phyloP scores from a whole-genome alignment of 306 rosid genomes.

The Styphnolobium japonicum region DNA sequence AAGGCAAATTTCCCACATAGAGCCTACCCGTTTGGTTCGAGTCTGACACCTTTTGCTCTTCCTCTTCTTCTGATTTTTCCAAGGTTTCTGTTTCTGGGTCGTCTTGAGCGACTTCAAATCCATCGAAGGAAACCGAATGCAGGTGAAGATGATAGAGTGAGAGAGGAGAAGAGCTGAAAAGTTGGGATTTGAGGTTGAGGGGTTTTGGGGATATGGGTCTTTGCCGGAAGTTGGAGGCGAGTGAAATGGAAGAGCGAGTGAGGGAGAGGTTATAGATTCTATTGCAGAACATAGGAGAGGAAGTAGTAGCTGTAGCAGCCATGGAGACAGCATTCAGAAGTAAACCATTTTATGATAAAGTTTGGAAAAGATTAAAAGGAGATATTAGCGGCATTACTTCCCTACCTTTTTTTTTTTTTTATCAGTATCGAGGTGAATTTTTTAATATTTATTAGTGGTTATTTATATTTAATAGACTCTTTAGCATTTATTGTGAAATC shows the following conservation, averaged over 20 bases:
- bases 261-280: conserved; percentile 36
- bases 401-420: no score
- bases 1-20: conserved; percentile 72
- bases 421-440: no score
- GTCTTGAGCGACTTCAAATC: conserved; percentile 28
- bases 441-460: no score
- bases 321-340: conserved; percentile 26
- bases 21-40: conserved; percentile 57
- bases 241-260: conserved; percentile 31
- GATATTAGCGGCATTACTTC: no score
- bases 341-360: no score
- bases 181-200: conserved; percentile 32
- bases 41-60: conserved; percentile 22
- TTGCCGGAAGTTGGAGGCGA: conserved; percentile 31
- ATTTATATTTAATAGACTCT: no score
- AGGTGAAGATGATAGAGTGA: conserved; percentile 22
- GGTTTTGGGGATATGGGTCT: conserved; percentile 35
- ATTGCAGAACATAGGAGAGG: conserved; percentile 42
- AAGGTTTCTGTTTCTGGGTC: conserved; percentile 25
- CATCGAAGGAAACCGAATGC: conserved; percentile 38
- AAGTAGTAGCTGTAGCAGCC: conserved; percentile 47
- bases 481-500: no score
- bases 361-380: no score
- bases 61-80: conserved; percentile 16
- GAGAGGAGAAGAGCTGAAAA: conserved; percentile 19